phyloP scores from a whole-genome alignment of 805 yeast species.

The Cyberlindnera galapagoensis region DNA sequence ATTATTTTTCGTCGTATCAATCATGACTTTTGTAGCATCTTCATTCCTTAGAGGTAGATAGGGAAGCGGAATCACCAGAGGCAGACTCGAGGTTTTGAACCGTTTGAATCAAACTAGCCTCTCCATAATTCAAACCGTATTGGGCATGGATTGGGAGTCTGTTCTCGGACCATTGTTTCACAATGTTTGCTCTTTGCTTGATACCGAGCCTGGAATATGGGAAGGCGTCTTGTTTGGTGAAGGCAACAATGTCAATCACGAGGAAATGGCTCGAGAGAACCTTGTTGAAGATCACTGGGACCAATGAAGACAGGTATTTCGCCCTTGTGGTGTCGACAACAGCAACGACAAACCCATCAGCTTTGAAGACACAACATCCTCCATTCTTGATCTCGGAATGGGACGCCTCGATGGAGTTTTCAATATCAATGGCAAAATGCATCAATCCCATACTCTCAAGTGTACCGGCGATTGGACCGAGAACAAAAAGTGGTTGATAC shows the following conservation, averaged over 20 bases:
- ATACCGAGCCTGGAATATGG: constrained; percentile 70
- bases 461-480: constrained; percentile 81
- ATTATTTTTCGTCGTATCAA: too few relatives aligned
- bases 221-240: constrained; percentile 55
- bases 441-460: constrained; percentile 88
- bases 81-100: constrained; percentile 36
- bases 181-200: constrained; percentile 66
- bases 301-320: constrained; percentile 59
- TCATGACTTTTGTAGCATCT: too few relatives aligned
- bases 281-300: constrained; percentile 76
- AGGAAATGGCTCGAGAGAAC: constrained; percentile 77
- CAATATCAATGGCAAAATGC: constrained; percentile 86
- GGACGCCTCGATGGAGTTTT: constrained; percentile 50
- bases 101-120: constrained; percentile 50
- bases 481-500: constrained; percentile 74
- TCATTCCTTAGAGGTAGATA: not conserved
- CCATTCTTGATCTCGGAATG: constrained; percentile 41
- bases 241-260: constrained; percentile 77
- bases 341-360: constrained; percentile 72
- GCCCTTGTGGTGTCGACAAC: constrained; percentile 58
- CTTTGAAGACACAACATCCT: constrained; percentile 70
- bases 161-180: constrained; percentile 49
- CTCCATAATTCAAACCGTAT: constrained; percentile 62
- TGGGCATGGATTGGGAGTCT: constrained; percentile 35
- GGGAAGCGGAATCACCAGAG: constrained; percentile 2